Base-by-base conservation (phyloP, 2,329 filamentous ascomycete species). In the Aspergillus sp. region DNA sequence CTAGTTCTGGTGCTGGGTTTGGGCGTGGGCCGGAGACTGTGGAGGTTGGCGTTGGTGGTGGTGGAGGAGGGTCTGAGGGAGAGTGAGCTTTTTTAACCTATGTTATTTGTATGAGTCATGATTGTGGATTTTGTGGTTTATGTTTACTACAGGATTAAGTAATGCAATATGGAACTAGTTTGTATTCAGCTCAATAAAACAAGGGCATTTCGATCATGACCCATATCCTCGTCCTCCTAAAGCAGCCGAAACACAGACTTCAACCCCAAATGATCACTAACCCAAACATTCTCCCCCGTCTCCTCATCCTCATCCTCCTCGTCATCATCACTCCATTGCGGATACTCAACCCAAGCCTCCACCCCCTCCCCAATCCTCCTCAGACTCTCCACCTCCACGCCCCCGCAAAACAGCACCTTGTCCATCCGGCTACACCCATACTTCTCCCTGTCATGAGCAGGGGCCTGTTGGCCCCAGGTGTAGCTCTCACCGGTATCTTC, bases 391-490 rank as follows among this genome's bases (percentile, higher is more conserved):
- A 66, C 43, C 41, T 47, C 46, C 38, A 51, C 4, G 2, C 30
- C 44, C 2, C 77, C 77, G 38, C 68, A 70, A 54, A 70, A 76
- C 23, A 74, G 64, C 7, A 81, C 66, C 61, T 76, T 81, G 47
- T 81, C 79, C 76, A 81, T 78, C 5, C 79, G 65, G 30, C 66
- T 71, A 46, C 70, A 73, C 0, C 77, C 77, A 60, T 75, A 80
- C 48, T 57, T 63, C 35, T 73, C 60, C 20, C 72, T 65, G 45
- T 71, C 53, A 42, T 51, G 59, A 2, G 66, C 64, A 2, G 69
- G 56, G 2, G 70, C 72, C 64, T 81, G 79, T 52, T 80, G 74
- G 0, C 80, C 79, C 79, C 79, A 82, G 0, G 79, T 82, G 54
- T 74, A 78, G 0, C 77, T 78, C 7, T 72, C 68, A 2, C 75